Evolutionary conservation across 345 rosid genomes (phyloP), one percentile per base, ranked within the genome.

Genomic region (Rhodamnia rubescens): DNA sequence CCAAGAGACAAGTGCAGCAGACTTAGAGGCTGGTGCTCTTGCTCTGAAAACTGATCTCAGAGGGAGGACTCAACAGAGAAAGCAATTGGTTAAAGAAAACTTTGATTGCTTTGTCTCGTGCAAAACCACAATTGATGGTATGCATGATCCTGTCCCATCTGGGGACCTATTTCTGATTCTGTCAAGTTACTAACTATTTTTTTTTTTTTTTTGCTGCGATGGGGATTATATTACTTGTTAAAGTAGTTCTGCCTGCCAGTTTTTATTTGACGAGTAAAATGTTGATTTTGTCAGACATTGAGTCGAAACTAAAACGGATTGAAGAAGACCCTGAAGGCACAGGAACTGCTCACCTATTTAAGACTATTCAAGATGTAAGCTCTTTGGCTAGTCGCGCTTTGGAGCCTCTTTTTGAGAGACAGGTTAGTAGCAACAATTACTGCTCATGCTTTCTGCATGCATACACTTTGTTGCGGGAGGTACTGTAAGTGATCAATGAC

Each of bases 51-150:
- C 96, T 87, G 99, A 97, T 92, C 94, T 97, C 74, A 92, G 93
- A 90, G 99, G 99, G 61, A 93, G 98, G 86, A 95, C 96, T 85
- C 94, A 93, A 85, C 98, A 97, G 87, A 93, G 97, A 88, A 96
- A 97, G 89, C 98, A 97, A 86, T 90, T 97, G 92, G 99, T 97
- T 74, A 97, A 96, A 89, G 96, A 97, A 90, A 97, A 97, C 86
- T 97, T 97, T 87, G 99, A 97, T 89, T 97, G 98, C 91, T 97
- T 97, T 90, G 99, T 97, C 93, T 97, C 99, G 20, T 97, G 99
- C 93, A 97, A 97, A 92, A 97, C 98, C 40, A 96, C 99, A 53
- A 97, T 97, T 90, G 99, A 97, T 90, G 99, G 99, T 97, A 94
- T 85, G 91, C 26, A 5, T 69, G 47, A 69, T 69, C 80, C 26